These are phyloP conservation scores for Cinnamomum micranthum DNA, from an alignment of 164 flowering plant species.

Conservation along the genomic window DNA sequence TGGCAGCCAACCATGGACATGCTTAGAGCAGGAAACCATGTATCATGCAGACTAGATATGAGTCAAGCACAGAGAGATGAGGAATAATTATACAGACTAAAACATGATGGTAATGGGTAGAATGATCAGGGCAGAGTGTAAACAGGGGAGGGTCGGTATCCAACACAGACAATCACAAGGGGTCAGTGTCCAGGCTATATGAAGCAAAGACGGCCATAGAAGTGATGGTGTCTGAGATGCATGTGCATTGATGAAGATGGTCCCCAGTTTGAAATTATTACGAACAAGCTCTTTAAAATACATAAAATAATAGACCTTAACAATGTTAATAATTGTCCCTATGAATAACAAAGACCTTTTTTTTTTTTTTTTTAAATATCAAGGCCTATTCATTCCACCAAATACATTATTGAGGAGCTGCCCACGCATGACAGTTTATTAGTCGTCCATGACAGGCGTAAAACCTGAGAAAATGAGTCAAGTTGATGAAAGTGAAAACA, in stretches of 20 bases:
- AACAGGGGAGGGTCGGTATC: conserved; percentile 2
- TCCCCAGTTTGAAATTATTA: neutral
- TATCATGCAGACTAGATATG: neutral
- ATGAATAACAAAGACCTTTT: no score
- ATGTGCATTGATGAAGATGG: conserved; percentile 13
- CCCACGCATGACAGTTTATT: neutral
- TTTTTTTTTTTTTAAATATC: no score
- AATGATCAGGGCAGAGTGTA: neutral
- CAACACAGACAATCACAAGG: conserved; percentile 11
- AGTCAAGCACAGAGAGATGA: neutral
- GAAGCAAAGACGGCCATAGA: conserved; percentile 19
- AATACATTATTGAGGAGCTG: no score
- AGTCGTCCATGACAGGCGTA: neutral
- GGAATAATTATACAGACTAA: neutral
- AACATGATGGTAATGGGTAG: neutral
- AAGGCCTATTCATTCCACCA: no score
- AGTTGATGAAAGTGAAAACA: no score
- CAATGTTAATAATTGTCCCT: no score
- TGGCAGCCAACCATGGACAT: neutral
- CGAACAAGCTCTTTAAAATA: no score
- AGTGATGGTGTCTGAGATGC: conserved; percentile 18
- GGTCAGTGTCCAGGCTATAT: conserved; percentile 18
- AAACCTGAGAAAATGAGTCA: no score
- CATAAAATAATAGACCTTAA: no score
- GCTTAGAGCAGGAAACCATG: neutral